A percentile compares a stretch with the other conserved stretches of the same genome.
phyloP scores from a whole-genome alignment of 768 basidiomycete species.

The Boletus insuetus region DNA sequence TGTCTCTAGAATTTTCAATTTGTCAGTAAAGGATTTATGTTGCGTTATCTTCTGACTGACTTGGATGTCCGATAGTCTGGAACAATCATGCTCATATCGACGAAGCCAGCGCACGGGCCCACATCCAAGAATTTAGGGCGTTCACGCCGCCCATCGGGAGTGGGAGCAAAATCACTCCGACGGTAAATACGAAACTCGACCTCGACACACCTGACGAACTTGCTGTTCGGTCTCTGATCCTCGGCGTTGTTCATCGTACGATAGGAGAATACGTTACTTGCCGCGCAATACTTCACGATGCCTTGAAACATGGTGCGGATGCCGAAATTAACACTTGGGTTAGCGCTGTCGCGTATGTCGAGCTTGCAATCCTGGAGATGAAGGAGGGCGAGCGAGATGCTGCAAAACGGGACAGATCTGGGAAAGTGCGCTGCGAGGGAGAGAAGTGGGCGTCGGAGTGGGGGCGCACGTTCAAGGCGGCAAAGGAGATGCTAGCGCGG shows the following conservation, averaged over 20 bases:
- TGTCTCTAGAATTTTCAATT: slow-evolving; percentile 56
- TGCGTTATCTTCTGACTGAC: neutral
- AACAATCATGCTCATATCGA: slow-evolving; percentile 68
- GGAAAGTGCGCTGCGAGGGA: slow-evolving; percentile 1
- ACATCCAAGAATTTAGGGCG: slow-evolving; percentile 52
- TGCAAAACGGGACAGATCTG: slow-evolving; percentile 23
- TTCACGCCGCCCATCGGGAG: slow-evolving; percentile 47
- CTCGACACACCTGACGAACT: slow-evolving; percentile 74
- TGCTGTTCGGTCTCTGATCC: slow-evolving; percentile 63
- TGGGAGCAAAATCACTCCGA: slow-evolving; percentile 3
- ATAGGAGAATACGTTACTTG: slow-evolving; percentile 43
- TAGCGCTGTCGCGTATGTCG: slow-evolving; percentile 62
- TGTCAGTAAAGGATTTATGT: slow-evolving; percentile 45
- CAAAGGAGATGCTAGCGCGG: slow-evolving; percentile 48
- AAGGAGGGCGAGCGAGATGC: slow-evolving; percentile 50
- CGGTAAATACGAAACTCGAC: slow-evolving; percentile 26
- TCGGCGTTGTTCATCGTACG: slow-evolving; percentile 66
- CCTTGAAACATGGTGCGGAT: slow-evolving; percentile 38
- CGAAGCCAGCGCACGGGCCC: slow-evolving; percentile 49
- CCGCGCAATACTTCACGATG: slow-evolving; percentile 51
- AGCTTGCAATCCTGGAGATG: slow-evolving; percentile 66
- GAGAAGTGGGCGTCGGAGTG: slow-evolving; percentile 35
- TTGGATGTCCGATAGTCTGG: slow-evolving; percentile 53
- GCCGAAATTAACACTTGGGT: slow-evolving; percentile 64
- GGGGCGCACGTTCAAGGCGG: slow-evolving; percentile 46